Conservation (phyloP, 2,329 filamentous ascomycete species). For the Penicillium olsonii region DNA sequence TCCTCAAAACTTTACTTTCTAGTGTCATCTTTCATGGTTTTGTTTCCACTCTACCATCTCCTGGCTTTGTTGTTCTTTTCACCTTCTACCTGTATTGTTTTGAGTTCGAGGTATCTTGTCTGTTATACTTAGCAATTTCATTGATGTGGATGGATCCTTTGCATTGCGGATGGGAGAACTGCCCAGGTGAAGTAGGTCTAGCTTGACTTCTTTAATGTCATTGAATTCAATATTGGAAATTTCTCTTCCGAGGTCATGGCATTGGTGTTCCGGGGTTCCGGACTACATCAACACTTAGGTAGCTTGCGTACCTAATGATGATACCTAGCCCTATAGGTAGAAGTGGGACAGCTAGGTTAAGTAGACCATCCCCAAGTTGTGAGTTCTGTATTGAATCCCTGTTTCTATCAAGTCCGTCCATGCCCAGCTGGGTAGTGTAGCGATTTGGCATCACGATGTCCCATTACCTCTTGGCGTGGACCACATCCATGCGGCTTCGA, state of each 20-base stretch:
- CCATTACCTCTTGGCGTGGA: too few relatives aligned
- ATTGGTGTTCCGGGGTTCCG: too few relatives aligned
- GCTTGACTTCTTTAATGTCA: neutral
- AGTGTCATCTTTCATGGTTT: constrained; percentile 15
- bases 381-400: too few relatives aligned
- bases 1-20: constrained; percentile 13
- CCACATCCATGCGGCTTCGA: too few relatives aligned
- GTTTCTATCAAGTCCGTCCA: too few relatives aligned
- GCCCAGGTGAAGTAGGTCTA: constrained; percentile 1
- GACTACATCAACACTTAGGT: too few relatives aligned
- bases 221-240: neutral
- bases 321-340: too few relatives aligned
- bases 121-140: constrained; percentile 18
- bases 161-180: constrained; percentile 1
- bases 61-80: constrained; percentile 3
- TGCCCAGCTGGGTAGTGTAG: too few relatives aligned
- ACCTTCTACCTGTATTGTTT: constrained; percentile 16
- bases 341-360: too few relatives aligned
- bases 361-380: too few relatives aligned
- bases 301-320: too few relatives aligned
- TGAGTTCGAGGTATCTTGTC: constrained; percentile 16
- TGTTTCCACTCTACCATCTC: constrained; percentile 15
- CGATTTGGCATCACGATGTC: too few relatives aligned
- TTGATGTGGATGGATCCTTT: constrained; percentile 18
- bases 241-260: neutral